phyloP scores from a whole-genome alignment of 495 filamentous ascomycete species.

The Talaromyces nanjingensis region DNA sequence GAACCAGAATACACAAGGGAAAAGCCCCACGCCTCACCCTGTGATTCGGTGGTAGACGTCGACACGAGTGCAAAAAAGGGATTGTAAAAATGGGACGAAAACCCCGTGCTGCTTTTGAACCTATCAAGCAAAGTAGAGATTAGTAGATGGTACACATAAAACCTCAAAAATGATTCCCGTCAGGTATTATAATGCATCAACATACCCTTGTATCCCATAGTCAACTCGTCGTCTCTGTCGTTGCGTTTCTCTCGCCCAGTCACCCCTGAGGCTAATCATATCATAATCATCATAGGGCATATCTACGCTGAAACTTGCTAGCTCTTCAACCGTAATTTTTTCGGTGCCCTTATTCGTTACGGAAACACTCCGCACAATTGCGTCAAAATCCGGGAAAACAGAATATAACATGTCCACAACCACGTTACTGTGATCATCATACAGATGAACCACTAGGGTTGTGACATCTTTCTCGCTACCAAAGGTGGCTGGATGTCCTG shows the following conservation, averaged over 20 bases:
- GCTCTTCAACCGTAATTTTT: constrained; percentile 38
- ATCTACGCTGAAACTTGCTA: constrained; percentile 47
- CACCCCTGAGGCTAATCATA: constrained; percentile 44
- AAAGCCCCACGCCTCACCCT: constrained; percentile 47
- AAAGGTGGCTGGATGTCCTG: too few species aligned
- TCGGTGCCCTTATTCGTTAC: constrained; percentile 42
- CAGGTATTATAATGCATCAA: not conserved
- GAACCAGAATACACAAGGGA: constrained; percentile 48
- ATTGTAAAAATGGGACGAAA: constrained; percentile 48
- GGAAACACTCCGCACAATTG: constrained; percentile 44
- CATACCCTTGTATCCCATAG: constrained; percentile 28
- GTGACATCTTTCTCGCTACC: too few species aligned
- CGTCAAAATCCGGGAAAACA: constrained; percentile 46
- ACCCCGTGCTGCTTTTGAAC: constrained; percentile 44
- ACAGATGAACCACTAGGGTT: too few species aligned
- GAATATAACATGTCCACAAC: constrained; percentile 27
- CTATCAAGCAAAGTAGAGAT: constrained; percentile 13
- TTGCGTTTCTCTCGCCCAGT: constrained; percentile 47
- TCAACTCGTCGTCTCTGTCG: constrained; percentile 27
- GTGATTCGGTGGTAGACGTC: constrained; percentile 43
- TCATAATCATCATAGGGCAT: constrained; percentile 46
- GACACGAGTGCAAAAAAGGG: constrained; percentile 45
- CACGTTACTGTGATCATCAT: too few species aligned
- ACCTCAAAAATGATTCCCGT: too few species aligned
- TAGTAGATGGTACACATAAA: too few species aligned